Percentiles rank a stretch among this genome's conserved stretches.
Conservation (phyloP, 148 eudicot species). For the Spergularia marina region DNA sequence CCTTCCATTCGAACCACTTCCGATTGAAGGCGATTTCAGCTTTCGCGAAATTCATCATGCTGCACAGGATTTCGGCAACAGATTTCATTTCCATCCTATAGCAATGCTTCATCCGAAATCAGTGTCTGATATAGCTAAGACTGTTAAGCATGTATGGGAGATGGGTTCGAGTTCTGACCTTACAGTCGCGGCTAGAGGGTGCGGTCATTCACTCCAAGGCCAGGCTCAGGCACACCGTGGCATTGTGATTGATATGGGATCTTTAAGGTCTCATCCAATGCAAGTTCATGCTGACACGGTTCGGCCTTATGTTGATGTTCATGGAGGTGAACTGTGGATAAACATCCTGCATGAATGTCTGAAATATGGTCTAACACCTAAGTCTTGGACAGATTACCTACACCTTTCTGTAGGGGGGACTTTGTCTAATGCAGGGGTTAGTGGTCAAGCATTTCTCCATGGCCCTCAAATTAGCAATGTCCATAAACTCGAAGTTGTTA, state of each 20-base stretch:
- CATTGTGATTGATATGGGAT: conserved; percentile 67
- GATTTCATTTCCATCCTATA: conserved; percentile 37
- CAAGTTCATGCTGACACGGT: conserved; percentile 22
- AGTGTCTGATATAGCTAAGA: conserved; percentile 54
- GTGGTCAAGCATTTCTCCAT: conserved; percentile 81
- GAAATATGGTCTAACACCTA: conserved; percentile 67
- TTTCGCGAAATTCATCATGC: conserved; percentile 45
- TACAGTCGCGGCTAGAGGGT: conserved; percentile 76
- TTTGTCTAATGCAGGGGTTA: conserved; percentile 83
- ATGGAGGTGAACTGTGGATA: conserved; percentile 84
- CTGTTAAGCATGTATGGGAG: conserved; percentile 47
- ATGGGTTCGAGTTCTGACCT: conserved; percentile 56
- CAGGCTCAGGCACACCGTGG: conserved; percentile 70
- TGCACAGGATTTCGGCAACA: conserved; percentile 64
- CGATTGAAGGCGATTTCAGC: conserved; percentile 44
- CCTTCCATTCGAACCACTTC: conserved; percentile 37
- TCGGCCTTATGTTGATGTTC: conserved; percentile 57
- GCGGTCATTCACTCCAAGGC: conserved; percentile 75
- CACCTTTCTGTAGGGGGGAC: conserved; percentile 88
- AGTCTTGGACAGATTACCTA: conserved; percentile 95
- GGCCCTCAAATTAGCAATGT: conserved; percentile 95
- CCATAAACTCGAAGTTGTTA: conserved; percentile 71
- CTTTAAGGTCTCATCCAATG: conserved; percentile 38
- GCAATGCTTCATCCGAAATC: conserved; percentile 70
- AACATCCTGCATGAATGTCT: conserved; percentile 54